A percentile compares a stretch with the other conserved stretches of the same genome.
Conservation (phyloP, 768 basidiomycete species). For the Tricholoma matsutake region DNA sequence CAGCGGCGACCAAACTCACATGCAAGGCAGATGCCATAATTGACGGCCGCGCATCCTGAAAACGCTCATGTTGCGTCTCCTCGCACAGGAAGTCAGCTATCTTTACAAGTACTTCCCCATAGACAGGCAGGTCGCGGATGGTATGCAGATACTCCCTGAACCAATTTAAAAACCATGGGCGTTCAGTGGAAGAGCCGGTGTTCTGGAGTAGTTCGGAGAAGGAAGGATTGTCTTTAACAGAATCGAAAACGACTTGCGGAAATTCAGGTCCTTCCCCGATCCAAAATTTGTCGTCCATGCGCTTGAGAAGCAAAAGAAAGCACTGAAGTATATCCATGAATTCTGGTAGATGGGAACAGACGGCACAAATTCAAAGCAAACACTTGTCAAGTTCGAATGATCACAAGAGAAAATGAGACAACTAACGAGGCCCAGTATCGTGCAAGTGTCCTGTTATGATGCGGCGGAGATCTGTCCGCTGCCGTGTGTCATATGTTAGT, state of each 20-base stretch:
- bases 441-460: slow-evolving; percentile 60
- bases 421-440: slow-evolving; percentile 60
- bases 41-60: slow-evolving; percentile 53
- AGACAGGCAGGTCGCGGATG: slow-evolving; percentile 45
- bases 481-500: slow-evolving; percentile 29
- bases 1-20: slow-evolving; percentile 41
- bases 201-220: slow-evolving; percentile 46
- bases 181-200: slow-evolving; percentile 27
- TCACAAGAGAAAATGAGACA: slow-evolving; percentile 11
- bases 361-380: slow-evolving; percentile 4
- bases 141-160: slow-evolving; percentile 60
- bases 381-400: slow-evolving; percentile 9
- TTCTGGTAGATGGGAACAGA: slow-evolving; percentile 36
- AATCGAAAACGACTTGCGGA: slow-evolving; percentile 76
- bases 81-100: slow-evolving; percentile 74
- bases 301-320: slow-evolving; percentile 58
- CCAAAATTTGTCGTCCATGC: slow-evolving; percentile 63
- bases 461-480: slow-evolving; percentile 44
- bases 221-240: slow-evolving; percentile 74
- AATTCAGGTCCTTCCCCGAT: slow-evolving; percentile 64
- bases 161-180: slow-evolving; percentile 58
- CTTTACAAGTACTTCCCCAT: slow-evolving; percentile 69
- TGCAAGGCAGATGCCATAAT: slow-evolving; percentile 59
- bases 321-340: slow-evolving; percentile 57
- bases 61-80: slow-evolving; percentile 77